Evolutionary conservation across 768 basidiomycete genomes (phyloP).

Genomic region (Mycena galopus): DNA sequence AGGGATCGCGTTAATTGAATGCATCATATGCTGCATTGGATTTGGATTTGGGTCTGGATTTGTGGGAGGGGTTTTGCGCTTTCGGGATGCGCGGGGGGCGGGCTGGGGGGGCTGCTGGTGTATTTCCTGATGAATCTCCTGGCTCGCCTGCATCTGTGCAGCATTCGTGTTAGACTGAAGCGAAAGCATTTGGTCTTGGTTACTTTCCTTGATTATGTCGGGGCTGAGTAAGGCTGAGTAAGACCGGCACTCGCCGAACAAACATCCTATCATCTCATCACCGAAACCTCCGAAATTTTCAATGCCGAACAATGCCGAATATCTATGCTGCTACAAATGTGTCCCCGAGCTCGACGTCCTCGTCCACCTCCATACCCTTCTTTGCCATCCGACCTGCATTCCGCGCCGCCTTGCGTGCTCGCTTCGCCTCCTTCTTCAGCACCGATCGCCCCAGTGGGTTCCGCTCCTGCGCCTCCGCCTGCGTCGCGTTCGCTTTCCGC

Average conservation of each 20-base stretch:
- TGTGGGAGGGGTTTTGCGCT: conserved; percentile 77
- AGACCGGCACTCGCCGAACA: neutral
- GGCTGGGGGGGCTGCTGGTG: conserved; percentile 55
- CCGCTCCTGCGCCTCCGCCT: conserved; percentile 58
- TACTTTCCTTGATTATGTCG: neutral
- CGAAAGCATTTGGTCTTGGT: conserved; percentile 1
- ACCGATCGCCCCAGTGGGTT: conserved; percentile 73
- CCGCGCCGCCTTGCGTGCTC: conserved; percentile 66
- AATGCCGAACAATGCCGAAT: too few species aligned
- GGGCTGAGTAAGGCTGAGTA: conserved; percentile 14
- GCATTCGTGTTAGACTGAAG: conserved; percentile 17
- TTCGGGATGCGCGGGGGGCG: conserved; percentile 63
- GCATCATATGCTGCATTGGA: conserved; percentile 56
- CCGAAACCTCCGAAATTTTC: too few species aligned
- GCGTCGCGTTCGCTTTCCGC: conserved; percentile 65
- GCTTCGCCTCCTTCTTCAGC: conserved; percentile 76
- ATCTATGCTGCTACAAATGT: conserved; percentile 57
- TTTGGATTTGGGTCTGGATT: conserved; percentile 45
- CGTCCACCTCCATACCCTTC: conserved; percentile 58
- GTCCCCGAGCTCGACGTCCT: conserved; percentile 59
- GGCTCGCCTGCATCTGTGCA: conserved; percentile 11
- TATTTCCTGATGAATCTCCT: conserved; percentile 15
- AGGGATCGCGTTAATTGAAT: conserved; percentile 46
- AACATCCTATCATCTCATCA: neutral
- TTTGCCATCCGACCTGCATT: conserved; percentile 33